A percentile compares a stretch with the other conserved stretches of the same genome.
Evolutionary conservation across 441 rosid species (phyloP).

Genomic region (Kokia cookei): DNA sequence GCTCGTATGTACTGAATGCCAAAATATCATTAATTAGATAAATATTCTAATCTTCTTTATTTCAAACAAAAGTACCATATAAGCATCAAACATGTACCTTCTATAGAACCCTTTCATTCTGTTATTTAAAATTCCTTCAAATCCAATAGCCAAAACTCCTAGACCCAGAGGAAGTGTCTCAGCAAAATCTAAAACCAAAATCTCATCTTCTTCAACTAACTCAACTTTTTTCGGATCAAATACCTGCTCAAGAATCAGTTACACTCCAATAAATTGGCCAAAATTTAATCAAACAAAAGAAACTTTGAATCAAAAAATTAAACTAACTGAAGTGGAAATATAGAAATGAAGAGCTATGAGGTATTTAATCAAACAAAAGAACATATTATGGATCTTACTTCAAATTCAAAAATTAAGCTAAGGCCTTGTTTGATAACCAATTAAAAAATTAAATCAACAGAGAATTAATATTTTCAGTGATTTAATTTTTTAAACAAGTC

Average conservation of each 20-base stretch:
- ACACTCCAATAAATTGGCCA: not conserved
- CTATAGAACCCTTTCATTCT: slow-evolving; percentile 88
- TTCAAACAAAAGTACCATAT: not conserved
- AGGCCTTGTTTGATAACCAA: no score
- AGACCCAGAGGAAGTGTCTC: slow-evolving; percentile 53
- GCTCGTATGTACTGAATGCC: slow-evolving; percentile 54
- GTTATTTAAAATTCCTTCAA: slow-evolving; percentile 68
- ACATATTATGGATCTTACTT: not conserved
- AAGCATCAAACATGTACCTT: slow-evolving; percentile 38
- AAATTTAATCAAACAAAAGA: not conserved
- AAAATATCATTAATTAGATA: not conserved
- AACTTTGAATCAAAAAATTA: not conserved
- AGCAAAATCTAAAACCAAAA: slow-evolving; percentile 66
- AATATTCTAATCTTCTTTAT: not conserved
- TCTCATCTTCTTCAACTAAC: slow-evolving; percentile 62
- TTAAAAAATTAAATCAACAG: no score
- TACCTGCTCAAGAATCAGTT: slow-evolving; percentile 30
- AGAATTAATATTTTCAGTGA: no score
- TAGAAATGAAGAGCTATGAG: not conserved
- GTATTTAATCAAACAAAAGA: not conserved
- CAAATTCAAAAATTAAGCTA: not conserved
- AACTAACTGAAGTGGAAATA: not conserved
- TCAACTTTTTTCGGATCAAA: slow-evolving; percentile 46
- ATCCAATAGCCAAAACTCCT: slow-evolving; percentile 54
- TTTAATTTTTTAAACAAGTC: no score